phyloP scores from a whole-genome alignment of 164 flowering plant genomes.

The Stephania yunnanensis region DNA sequence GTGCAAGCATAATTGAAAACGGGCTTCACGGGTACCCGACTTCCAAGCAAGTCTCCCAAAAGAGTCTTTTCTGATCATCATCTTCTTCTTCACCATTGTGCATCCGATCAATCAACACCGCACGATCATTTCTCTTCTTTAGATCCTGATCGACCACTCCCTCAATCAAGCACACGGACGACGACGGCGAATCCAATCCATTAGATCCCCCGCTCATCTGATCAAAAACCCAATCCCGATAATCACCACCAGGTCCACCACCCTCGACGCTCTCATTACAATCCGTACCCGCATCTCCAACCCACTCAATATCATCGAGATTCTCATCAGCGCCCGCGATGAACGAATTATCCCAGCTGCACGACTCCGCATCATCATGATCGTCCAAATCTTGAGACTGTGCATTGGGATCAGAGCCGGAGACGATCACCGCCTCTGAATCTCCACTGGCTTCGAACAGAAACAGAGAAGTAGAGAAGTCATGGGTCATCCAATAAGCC shows the following conservation, averaged over 20 bases:
- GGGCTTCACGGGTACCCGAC: background rate
- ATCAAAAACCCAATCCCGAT: background rate
- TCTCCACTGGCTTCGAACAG: slow-evolving; percentile 22
- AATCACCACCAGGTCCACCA: background rate
- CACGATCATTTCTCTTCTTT: background rate
- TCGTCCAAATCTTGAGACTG: background rate
- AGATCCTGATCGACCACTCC: slow-evolving; percentile 2
- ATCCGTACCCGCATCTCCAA: background rate
- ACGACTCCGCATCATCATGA: slow-evolving; percentile 17
- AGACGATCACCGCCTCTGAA: slow-evolving; percentile 11
- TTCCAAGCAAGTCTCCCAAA: slow-evolving; percentile 21
- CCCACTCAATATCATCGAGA: background rate
- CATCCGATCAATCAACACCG: background rate
- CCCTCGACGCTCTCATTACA: background rate
- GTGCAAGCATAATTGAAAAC: no score
- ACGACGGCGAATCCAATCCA: background rate
- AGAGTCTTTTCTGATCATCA: slow-evolving; percentile 18
- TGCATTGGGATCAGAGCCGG: background rate
- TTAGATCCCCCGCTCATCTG: background rate
- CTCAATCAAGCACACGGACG: background rate
- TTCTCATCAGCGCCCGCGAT: background rate
- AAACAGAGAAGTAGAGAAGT: slow-evolving; percentile 10
- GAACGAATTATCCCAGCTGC: slow-evolving; percentile 2
- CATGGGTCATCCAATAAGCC: background rate
- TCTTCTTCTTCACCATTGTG: slow-evolving; percentile 6